These are phyloP conservation scores for Plantago lanceolata DNA, from an alignment of 305 asterid genomes.

Conservation along the genomic window DNA sequence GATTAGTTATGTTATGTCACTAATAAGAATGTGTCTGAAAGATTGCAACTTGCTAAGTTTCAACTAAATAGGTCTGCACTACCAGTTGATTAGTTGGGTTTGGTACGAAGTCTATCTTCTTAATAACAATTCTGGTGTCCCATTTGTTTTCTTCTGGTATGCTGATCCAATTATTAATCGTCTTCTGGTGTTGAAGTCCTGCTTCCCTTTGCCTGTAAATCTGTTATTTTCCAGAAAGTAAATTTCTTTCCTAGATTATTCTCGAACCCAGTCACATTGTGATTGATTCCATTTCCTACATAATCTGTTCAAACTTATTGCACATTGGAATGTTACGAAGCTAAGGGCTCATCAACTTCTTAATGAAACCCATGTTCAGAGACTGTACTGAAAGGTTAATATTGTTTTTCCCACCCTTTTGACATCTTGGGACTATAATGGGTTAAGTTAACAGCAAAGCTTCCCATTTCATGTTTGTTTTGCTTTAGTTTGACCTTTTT, in stretches of 20 bases:
- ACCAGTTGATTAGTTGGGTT: not conserved
- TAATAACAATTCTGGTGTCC: not conserved
- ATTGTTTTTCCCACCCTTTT: not conserved
- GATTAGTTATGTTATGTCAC: not conserved
- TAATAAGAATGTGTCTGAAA: not conserved
- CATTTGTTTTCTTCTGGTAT: no score
- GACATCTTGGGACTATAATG: not conserved
- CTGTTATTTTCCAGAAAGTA: not conserved
- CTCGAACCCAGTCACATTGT: not conserved
- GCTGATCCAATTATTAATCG: no score
- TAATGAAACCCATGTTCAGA: no score
- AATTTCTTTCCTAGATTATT: no score
- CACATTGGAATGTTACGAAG: not conserved
- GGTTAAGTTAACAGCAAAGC: not conserved
- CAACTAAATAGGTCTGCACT: not conserved
- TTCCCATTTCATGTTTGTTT: not conserved
- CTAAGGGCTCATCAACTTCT: not conserved
- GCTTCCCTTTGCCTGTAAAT: not conserved
- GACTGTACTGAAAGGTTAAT: not conserved
- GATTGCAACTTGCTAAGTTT: not conserved
- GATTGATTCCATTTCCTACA: not conserved
- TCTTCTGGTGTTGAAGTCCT: not conserved
- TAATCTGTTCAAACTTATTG: not conserved
- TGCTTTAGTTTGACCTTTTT: not conserved
- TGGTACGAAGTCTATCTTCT: not conserved